Conservation (phyloP, 2,329 filamentous ascomycete species). For the Coniochaeta prunicola region DNA sequence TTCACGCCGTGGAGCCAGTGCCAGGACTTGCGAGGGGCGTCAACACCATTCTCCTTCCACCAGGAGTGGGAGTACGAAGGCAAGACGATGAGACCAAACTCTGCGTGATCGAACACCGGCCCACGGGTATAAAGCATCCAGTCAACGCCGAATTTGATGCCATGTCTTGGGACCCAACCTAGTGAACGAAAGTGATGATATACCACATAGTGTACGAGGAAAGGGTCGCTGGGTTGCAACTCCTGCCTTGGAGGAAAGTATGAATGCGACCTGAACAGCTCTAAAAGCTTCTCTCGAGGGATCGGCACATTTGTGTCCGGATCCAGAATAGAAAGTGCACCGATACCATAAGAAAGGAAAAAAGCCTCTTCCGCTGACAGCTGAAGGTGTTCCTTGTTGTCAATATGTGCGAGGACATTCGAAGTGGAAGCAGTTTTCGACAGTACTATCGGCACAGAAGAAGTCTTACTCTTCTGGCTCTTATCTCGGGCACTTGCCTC, state of each 20-base stretch:
- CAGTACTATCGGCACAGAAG: not conserved
- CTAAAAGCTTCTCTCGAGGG: conserved; percentile 50
- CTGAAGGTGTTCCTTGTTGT: conserved; percentile 76
- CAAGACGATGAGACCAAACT: conserved; percentile 80
- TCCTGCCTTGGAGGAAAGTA: conserved; percentile 55
- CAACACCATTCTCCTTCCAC: conserved; percentile 57
- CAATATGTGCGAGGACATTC: conserved; percentile 17
- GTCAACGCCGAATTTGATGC: conserved; percentile 91
- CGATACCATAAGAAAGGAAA: conserved; percentile 77
- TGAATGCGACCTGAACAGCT: conserved; percentile 61
- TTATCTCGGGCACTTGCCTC: not conserved
- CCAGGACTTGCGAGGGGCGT: conserved; percentile 52
- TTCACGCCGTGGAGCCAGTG: conserved; percentile 85
- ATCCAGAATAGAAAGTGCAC: conserved; percentile 59
- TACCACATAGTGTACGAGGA: conserved; percentile 78
- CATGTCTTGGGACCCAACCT: conserved; percentile 88
- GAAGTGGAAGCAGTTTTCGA: not conserved
- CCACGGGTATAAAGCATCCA: conserved; percentile 92
- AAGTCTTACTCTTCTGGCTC: not conserved
- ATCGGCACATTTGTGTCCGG: conserved; percentile 36
- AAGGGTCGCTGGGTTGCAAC: conserved; percentile 70
- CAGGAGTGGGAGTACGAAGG: conserved; percentile 71
- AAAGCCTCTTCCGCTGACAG: conserved; percentile 86
- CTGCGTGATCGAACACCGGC: conserved; percentile 89
- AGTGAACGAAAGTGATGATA: conserved; percentile 96